Percentiles rank a stretch among this genome's conserved stretches.
These are phyloP conservation scores for Colletotrichum viniferum DNA, from an alignment of 2,329 filamentous ascomycete species.

Conservation along the genomic window DNA sequence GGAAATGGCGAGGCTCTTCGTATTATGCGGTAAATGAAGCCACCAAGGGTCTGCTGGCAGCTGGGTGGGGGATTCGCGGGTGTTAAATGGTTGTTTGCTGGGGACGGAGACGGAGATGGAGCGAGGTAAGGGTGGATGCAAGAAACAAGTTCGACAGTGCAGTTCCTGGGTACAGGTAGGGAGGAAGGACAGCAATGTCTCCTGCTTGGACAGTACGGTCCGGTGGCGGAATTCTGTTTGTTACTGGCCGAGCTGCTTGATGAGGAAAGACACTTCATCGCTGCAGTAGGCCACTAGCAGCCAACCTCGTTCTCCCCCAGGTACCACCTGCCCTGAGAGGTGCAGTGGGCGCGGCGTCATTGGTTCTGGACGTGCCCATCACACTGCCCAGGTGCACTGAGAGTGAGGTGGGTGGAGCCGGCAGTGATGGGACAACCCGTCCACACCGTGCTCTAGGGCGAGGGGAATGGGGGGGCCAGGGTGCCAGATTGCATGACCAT, in stretches of 20 bases:
- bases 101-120: not conserved
- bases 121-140: constrained; percentile 3
- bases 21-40: not conserved
- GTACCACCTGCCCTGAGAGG: constrained; percentile 2
- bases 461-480: not conserved
- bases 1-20: not conserved
- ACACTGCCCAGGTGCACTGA: not conserved
- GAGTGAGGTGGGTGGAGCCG: not conserved
- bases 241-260: not conserved
- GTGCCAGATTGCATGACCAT: not conserved
- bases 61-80: not conserved
- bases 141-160: not conserved
- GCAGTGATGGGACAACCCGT: not conserved
- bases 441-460: not conserved
- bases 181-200: not conserved
- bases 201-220: not conserved
- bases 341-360: not conserved
- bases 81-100: constrained; percentile 20
- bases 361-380: not conserved
- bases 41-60: not conserved
- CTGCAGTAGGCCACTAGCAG: not conserved
- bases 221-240: not conserved
- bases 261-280: not conserved
- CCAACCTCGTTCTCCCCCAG: not conserved
- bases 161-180: not conserved